These are phyloP conservation scores for Brettanomyces naardenensis DNA, from an alignment of 805 yeast species.

Conservation along the genomic window DNA sequence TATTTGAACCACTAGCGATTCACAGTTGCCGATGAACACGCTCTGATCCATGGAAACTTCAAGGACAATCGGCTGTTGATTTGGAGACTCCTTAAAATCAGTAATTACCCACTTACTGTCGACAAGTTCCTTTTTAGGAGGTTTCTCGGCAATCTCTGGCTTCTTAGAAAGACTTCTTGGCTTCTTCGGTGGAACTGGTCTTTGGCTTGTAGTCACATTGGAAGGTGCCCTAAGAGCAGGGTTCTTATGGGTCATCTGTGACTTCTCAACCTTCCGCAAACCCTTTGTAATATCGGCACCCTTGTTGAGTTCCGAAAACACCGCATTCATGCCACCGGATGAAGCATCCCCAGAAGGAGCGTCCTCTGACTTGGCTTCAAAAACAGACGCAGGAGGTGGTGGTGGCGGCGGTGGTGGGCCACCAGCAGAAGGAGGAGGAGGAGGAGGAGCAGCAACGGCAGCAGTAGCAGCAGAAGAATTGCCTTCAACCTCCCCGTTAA, in stretches of 20 bases:
- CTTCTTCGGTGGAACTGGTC: slow-evolving; percentile 79
- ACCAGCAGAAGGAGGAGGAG: slow-evolving; percentile 22
- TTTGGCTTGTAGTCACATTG: slow-evolving; percentile 40
- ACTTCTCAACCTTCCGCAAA: slow-evolving; percentile 84
- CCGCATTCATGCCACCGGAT: slow-evolving; percentile 65
- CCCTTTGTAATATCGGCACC: slow-evolving; percentile 82
- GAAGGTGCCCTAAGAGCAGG: slow-evolving; percentile 65
- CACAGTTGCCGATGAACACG: slow-evolving; percentile 79
- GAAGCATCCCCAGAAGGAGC: slow-evolving; percentile 17
- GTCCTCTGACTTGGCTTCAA: slow-evolving; percentile 37
- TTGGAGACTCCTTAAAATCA: slow-evolving; percentile 58
- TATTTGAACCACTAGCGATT: slow-evolving; percentile 65
- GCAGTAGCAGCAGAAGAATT: slow-evolving; percentile 14
- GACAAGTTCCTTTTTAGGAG: slow-evolving; percentile 58
- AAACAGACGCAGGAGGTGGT: slow-evolving; percentile 74
- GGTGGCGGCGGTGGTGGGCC: slow-evolving; percentile 49
- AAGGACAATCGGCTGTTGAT: slow-evolving; percentile 43
- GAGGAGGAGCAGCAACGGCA: slow-evolving; percentile 16
- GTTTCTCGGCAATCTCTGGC: slow-evolving; percentile 25
- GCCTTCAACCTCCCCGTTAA: slow-evolving; percentile 5
- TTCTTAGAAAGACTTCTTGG: slow-evolving; percentile 49
- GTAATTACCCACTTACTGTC: slow-evolving; percentile 90
- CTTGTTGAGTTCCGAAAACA: slow-evolving; percentile 81
- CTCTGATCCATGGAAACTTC: slow-evolving; percentile 84
- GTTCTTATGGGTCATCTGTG: slow-evolving; percentile 91